Percentiles rank a stretch among this genome's conserved stretches.
Conservation (phyloP, 2,329 filamentous ascomycete genomes). For the Volutella citrinella region DNA sequence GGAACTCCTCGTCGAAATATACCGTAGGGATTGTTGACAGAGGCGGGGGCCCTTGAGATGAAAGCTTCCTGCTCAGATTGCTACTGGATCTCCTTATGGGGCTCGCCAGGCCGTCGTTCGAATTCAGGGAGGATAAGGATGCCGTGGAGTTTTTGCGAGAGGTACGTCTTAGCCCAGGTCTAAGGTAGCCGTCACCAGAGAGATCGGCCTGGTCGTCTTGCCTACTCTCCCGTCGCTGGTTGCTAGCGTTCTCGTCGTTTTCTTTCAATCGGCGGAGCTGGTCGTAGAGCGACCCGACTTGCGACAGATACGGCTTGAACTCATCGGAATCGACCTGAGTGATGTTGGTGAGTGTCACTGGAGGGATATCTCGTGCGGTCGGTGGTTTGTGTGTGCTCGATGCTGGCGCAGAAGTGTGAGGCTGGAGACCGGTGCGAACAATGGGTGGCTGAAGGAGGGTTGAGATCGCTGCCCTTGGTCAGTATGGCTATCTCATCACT, state of each 20-base stretch:
- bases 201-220: constrained; percentile 41
- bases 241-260: constrained; percentile 62
- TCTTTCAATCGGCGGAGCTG: constrained; percentile 82
- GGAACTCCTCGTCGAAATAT: constrained; percentile 94
- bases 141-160: constrained; percentile 36
- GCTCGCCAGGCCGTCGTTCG: constrained; percentile 44
- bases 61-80: constrained; percentile 52
- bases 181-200: constrained; percentile 44
- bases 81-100: constrained; percentile 45
- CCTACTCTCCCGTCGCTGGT: constrained; percentile 37
- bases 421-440: constrained; percentile 79
- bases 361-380: constrained; percentile 85
- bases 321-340: constrained; percentile 73
- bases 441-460: constrained; percentile 90
- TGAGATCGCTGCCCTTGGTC: constrained; percentile 66
- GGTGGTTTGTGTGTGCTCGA: constrained; percentile 78
- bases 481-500: no score
- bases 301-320: constrained; percentile 80
- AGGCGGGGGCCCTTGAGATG: constrained; percentile 71
- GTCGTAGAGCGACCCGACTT: constrained; percentile 86
- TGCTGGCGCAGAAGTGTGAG: constrained; percentile 68
- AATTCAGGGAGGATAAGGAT: constrained; percentile 48
- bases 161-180: constrained; percentile 35
- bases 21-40: constrained; percentile 88
- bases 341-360: constrained; percentile 87